phyloP scores from a whole-genome alignment of 345 rosid species.

The Noccaea bulbosa region DNA sequence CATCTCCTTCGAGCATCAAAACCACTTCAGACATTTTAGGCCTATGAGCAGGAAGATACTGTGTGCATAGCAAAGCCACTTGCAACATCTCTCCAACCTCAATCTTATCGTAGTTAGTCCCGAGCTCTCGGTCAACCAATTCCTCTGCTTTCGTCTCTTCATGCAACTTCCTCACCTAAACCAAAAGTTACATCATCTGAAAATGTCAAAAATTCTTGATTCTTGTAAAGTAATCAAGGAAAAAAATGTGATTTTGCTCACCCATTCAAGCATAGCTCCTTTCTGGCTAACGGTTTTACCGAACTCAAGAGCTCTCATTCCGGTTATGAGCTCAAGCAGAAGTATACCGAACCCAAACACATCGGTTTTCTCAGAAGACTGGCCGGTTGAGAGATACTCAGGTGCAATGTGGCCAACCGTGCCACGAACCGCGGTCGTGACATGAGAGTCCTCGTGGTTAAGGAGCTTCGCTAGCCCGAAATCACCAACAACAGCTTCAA shows the following conservation, averaged over 20 bases:
- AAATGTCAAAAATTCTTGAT: neutral
- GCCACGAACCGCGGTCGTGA: constrained; percentile 94
- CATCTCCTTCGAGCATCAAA: constrained; percentile 94
- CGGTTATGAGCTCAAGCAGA: constrained; percentile 85
- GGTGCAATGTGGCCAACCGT: constrained; percentile 97
- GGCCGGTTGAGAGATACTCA: constrained; percentile 93
- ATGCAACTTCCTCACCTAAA: constrained; percentile 72
- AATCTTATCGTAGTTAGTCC: constrained; percentile 67
- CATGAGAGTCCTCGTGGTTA: constrained; percentile 89
- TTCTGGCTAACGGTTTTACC: constrained; percentile 80
- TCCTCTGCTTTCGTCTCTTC: constrained; percentile 82
- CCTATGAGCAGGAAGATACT: constrained; percentile 81
- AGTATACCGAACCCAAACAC: constrained; percentile 96
- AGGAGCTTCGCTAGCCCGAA: constrained; percentile 96
- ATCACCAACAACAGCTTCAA: constrained; percentile 90
- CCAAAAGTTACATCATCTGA: neutral
- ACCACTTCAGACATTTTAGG: constrained; percentile 94
- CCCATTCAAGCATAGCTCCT: constrained; percentile 98
- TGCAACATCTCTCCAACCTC: constrained; percentile 91
- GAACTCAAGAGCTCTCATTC: constrained; percentile 87
- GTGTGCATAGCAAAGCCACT: constrained; percentile 89
- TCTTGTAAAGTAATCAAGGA: neutral
- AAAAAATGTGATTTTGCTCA: constrained; percentile 46
- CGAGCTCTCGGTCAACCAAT: constrained; percentile 75
- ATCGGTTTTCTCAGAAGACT: constrained; percentile 94